A percentile compares a stretch with the other conserved stretches of the same genome.
Evolutionary conservation across 352 stramenopile genomes (phyloP).

Genomic region (Phytopythium kandeliae): DNA sequence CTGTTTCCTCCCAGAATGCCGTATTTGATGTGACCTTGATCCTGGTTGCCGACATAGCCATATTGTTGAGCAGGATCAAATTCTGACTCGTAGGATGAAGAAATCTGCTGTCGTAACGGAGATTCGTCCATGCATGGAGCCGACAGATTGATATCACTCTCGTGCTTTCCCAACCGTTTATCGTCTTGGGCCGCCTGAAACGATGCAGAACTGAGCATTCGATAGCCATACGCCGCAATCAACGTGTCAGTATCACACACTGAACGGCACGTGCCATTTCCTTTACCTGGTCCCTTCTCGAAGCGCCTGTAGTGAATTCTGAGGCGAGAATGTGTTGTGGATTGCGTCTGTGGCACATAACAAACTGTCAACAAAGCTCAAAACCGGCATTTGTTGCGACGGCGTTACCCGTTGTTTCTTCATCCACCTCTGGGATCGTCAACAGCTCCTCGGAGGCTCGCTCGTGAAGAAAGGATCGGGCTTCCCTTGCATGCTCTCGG

Average conservation of each 20-base stretch:
- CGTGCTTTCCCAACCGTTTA: background rate
- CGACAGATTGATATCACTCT: background rate
- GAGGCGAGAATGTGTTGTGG: constrained; percentile 62
- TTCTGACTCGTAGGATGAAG: background rate
- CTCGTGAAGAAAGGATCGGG: constrained; percentile 45
- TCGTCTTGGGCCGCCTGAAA: background rate
- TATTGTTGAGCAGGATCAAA: background rate
- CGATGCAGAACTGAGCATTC: background rate
- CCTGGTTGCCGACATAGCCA: background rate
- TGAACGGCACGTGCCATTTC: background rate
- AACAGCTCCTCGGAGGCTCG: constrained; percentile 37
- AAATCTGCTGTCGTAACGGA: background rate
- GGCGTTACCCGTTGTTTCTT: constrained; percentile 31
- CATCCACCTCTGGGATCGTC: constrained; percentile 22
- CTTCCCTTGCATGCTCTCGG: constrained; percentile 50
- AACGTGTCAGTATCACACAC: background rate
- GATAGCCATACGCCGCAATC: background rate
- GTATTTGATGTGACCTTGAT: background rate
- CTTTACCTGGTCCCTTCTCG: constrained; percentile 35
- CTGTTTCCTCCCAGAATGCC: background rate
- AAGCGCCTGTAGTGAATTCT: constrained; percentile 30
- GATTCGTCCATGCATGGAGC: background rate
- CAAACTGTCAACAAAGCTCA: background rate
- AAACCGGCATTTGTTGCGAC: background rate
- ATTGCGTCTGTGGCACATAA: constrained; percentile 29